A percentile compares a stretch with the other conserved stretches of the same genome.
Conservation (phyloP, 208 protist species). For the Naegleria fowleri region DNA sequence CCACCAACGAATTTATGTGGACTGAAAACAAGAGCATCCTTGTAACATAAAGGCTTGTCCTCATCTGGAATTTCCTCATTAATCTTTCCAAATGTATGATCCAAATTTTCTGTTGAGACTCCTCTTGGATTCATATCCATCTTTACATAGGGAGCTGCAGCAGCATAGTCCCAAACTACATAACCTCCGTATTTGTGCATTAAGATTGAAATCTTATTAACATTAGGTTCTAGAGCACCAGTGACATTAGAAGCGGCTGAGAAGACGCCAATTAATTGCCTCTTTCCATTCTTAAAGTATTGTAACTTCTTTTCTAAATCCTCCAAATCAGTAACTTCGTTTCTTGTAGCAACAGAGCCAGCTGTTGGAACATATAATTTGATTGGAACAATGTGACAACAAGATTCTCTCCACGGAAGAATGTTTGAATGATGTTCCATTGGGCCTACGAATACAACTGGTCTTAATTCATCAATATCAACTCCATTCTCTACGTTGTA, state of each 20-base stretch:
- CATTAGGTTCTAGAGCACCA: constrained; percentile 46
- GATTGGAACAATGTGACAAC: constrained; percentile 39
- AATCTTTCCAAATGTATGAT: constrained; percentile 22
- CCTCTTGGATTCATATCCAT: constrained; percentile 51
- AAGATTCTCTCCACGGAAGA: constrained; percentile 59
- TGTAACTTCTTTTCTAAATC: neutral
- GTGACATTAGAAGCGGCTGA: constrained; percentile 61
- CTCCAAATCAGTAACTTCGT: neutral
- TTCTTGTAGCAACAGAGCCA: neutral
- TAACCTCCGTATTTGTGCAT: constrained; percentile 53
- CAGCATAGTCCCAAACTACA: constrained; percentile 59
- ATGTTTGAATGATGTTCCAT: constrained; percentile 69
- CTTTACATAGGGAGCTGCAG: constrained; percentile 52
- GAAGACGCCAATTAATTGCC: constrained; percentile 53
- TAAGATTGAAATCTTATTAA: constrained; percentile 43
- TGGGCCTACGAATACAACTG: constrained; percentile 52
- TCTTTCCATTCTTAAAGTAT: neutral
- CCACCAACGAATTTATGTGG: constrained; percentile 69
- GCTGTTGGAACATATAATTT: neutral
- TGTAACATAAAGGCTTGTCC: constrained; percentile 22
- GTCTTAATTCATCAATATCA: neutral
- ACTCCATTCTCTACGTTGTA: neutral
- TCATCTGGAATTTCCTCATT: constrained; percentile 22
- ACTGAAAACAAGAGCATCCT: constrained; percentile 63
- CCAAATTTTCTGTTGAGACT: constrained; percentile 12